Evolutionary conservation across 2,329 filamentous ascomycete genomes (phyloP), one percentile per base, ranked within the genome.

Genomic region (Cryphonectria radicalis): DNA sequence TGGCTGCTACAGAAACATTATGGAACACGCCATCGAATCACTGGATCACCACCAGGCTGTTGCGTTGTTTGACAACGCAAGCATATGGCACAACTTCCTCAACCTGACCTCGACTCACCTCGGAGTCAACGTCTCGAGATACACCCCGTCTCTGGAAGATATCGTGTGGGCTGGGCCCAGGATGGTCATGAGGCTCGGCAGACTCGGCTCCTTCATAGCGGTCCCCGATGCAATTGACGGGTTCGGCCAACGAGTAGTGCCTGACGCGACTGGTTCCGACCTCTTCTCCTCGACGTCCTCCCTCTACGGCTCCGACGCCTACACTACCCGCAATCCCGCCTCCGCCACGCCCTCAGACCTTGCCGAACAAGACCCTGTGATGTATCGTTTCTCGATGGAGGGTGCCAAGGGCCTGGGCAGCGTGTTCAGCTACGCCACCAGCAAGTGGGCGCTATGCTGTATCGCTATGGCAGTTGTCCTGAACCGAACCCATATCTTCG

Each of bases 401-500:
- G 83, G 88, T 35, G 84, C 86, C 1, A 89, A 91, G 78, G 94
- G 92, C 60, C 85, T 98, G 60, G 93, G 93, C 62, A 94, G 93
- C 73, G 90, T 98, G 71, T 95, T 98, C 81, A 92, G 90, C 76
- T 99, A 98, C 81, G 86, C 94, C 60, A 97, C 93, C 1, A 97
- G 93, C 81, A 92, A 92, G 80, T 98, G 96, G 96, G 95, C 95
- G 0, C 84, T 98, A 71, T 91, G 91, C 67, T 98, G 94, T 76
- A 91, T 98, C 76, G 89, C 91, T 53, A 93, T 95, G 86, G 94
- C 94, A 32, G 89, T 98, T 71, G 83, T 98, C 71, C 85, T 98
- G 35, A 98, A 98, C 79, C 90, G 96, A 70, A 97, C 96, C 8
- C 91, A 95, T 71, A 96, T 98, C 76, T 98, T 97, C 81, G 95